phyloP scores from a whole-genome alignment of 1,139 yeast genomes.

The Geotrichum histeridarum region DNA sequence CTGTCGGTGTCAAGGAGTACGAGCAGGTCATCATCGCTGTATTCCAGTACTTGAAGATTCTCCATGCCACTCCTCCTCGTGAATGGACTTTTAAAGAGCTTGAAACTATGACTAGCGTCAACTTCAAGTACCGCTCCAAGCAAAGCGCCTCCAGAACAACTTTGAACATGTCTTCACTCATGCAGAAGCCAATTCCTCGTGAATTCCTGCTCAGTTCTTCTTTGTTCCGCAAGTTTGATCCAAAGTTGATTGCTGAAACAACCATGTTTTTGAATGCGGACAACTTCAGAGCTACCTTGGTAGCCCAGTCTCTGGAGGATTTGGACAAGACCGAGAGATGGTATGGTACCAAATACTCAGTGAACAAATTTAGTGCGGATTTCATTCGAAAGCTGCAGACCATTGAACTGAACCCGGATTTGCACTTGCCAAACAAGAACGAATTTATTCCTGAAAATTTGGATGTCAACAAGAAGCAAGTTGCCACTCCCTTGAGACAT shows the following conservation, averaged over 20 bases:
- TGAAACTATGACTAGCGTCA: slow-evolving; percentile 44
- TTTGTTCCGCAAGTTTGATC: slow-evolving; percentile 57
- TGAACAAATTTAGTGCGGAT: slow-evolving; percentile 43
- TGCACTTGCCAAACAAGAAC: slow-evolving; percentile 65
- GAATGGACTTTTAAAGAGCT: slow-evolving; percentile 51
- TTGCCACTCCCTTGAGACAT: slow-evolving; percentile 38
- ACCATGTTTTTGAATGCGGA: slow-evolving; percentile 49
- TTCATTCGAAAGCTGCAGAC: slow-evolving; percentile 40
- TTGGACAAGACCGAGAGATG: slow-evolving; percentile 58
- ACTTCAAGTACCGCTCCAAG: slow-evolving; percentile 66
- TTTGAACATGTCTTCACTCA: slow-evolving; percentile 45
- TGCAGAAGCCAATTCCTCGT: slow-evolving; percentile 59
- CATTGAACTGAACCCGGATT: slow-evolving; percentile 35
- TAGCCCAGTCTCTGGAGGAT: slow-evolving; percentile 38
- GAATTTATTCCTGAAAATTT: slow-evolving; percentile 79
- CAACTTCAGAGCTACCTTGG: slow-evolving; percentile 58
- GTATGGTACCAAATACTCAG: slow-evolving; percentile 82
- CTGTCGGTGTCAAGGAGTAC: slow-evolving; percentile 61
- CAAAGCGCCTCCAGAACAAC: slow-evolving; percentile 57
- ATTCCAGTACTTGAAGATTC: slow-evolving; percentile 68
- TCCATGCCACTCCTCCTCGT: slow-evolving; percentile 54
- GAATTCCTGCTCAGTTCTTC: slow-evolving; percentile 54
- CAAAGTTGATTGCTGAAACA: slow-evolving; percentile 49
- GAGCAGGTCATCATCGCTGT: slow-evolving; percentile 52
- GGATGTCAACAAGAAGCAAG: slow-evolving; percentile 47